Percentiles rank a stretch among this genome's conserved stretches.
Evolutionary conservation across 495 filamentous ascomycete genomes (phyloP).

Genomic region (Aspergillus sclerotioniger): DNA sequence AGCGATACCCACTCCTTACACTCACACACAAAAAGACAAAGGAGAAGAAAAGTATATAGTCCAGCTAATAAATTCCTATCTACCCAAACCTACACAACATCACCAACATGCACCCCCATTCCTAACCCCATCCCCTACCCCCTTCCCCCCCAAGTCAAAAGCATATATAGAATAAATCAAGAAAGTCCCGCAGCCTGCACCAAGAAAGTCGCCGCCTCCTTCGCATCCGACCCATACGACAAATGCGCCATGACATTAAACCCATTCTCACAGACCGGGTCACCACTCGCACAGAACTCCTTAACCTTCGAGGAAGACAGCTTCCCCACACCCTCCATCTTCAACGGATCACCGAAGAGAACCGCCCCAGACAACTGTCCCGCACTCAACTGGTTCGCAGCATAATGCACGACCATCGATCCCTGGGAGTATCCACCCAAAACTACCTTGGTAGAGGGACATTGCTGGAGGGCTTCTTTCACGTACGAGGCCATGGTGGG

Average conservation of each 20-base stretch:
- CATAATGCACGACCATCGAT: conserved; percentile 52
- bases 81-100: too few relatives aligned
- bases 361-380: conserved; percentile 37
- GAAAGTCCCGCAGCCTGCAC: conserved; percentile 32
- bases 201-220: conserved; percentile 48
- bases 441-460: conserved; percentile 61
- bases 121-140: too few relatives aligned
- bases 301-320: conserved; percentile 44
- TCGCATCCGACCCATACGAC: conserved; percentile 47
- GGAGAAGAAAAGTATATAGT: too few relatives aligned
- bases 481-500: conserved; percentile 31
- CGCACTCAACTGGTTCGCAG: conserved; percentile 34
- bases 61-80: too few relatives aligned
- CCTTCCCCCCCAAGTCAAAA: neutral
- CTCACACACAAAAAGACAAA: too few relatives aligned
- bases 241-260: conserved; percentile 53
- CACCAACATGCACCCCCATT: too few relatives aligned
- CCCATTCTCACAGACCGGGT: conserved; percentile 55
- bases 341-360: conserved; percentile 61
- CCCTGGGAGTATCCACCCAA: conserved; percentile 61
- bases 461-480: conserved; percentile 44
- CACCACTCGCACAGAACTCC: conserved; percentile 51
- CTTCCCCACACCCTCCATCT: conserved; percentile 42
- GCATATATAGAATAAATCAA: too few relatives aligned
- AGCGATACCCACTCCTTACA: too few relatives aligned